Base-by-base conservation (phyloP, 148 eudicot species). In the Spergularia bocconei region DNA sequence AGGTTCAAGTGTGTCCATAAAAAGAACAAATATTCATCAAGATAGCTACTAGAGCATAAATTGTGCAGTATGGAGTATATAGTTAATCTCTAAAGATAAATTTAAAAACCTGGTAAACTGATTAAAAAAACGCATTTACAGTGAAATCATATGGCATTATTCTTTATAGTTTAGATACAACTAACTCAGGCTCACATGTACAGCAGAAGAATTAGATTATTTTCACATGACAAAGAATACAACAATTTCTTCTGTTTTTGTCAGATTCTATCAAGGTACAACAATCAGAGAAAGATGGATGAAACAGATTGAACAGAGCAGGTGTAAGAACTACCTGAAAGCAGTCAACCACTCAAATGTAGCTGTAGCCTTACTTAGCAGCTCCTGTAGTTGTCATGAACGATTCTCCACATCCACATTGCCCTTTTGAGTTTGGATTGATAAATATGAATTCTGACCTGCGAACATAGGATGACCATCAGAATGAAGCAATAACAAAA, bases 391-490 rank as follows among this genome's bases (percentile, higher is more conserved):
- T 75, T 59, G 91, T 90, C 91, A 88, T 85, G 80, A 88, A 90
- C 55, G 94, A 88, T 74, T 90, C 94, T 47, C 91, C 94, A 64
- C 94, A 90, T 10, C 94, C 94, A 82, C 94, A 90, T 72, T 90
- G 90, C 55, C 94, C 94, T 81, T 80, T 77, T 3, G 95, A 85
- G 77, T 90, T 90, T 51, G 95, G 91, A 70, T 90, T 90, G 54
- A 90, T 85, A 73, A 90, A 90, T 67, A 88, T 79, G 78, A 90
- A 90, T 69, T 88, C 95, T 6, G 91, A 88, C 72, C 91, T 88
- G 91, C 59, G 48, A 17, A 11, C 25, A 17, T 9, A 63, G 29
- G 77, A 65, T 39, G 21, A 41, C n/a, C 23, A 65, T 41, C 64
- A 23, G 51, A 39, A 39, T 38, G 51, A 65, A 16, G n/a, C n/a